Conservation (phyloP, 1,139 yeast genomes). For the Arxiozyma slooffiae region DNA sequence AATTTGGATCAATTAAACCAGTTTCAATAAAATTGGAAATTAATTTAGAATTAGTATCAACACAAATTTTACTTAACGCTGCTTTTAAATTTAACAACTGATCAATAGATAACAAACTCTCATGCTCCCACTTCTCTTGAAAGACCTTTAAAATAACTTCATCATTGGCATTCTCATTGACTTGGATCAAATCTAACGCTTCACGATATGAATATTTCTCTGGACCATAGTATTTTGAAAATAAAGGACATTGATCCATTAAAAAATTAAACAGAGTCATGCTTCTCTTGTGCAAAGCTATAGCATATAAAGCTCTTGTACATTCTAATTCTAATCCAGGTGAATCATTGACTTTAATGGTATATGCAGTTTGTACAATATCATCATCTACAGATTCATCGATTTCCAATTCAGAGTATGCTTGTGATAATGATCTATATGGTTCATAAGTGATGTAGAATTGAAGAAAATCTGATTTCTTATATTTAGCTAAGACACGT, state of each 20-base stretch:
- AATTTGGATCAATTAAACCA: constrained; percentile 52
- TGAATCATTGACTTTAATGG: constrained; percentile 48
- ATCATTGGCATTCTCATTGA: constrained; percentile 41
- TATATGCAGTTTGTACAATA: constrained; percentile 60
- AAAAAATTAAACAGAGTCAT: constrained; percentile 30
- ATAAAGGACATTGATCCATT: constrained; percentile 27
- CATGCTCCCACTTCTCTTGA: constrained; percentile 37
- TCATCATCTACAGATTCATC: constrained; percentile 67
- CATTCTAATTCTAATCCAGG: constrained; percentile 28
- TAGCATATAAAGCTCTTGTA: constrained; percentile 46
- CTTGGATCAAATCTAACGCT: constrained; percentile 39
- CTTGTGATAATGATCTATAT: constrained; percentile 40
- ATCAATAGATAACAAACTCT: constrained; percentile 23
- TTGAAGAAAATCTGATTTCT: constrained; percentile 37
- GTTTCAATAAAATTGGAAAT: constrained; percentile 44
- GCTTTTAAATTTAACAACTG: constrained; percentile 44
- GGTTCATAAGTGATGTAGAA: constrained; percentile 47
- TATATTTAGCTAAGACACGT: constrained; percentile 37
- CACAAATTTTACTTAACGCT: constrained; percentile 43
- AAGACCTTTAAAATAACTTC: constrained; percentile 48
- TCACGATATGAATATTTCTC: constrained; percentile 25
- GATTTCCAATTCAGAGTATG: constrained; percentile 52
- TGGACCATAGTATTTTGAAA: constrained; percentile 24
- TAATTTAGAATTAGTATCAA: constrained; percentile 41
- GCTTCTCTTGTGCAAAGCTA: constrained; percentile 49